These are phyloP conservation scores for Neltuma alba DNA, from an alignment of 306 rosid species.

Conservation along the genomic window DNA sequence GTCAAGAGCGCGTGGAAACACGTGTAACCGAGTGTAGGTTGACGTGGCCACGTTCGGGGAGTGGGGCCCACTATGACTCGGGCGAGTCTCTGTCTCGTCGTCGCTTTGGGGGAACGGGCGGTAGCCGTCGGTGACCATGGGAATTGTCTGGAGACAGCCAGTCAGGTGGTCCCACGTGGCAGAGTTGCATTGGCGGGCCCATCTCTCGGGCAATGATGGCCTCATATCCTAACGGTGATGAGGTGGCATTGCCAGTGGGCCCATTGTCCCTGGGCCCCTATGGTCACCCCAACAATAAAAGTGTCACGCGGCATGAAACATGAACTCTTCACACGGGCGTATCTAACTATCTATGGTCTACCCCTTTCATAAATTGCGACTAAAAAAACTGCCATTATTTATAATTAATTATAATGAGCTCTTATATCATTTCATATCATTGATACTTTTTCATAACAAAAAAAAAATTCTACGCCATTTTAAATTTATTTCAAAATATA, in stretches of 20 bases:
- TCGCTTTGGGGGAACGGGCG: conserved; percentile 53
- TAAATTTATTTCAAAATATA: too few relatives aligned
- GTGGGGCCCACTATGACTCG: conserved; percentile 64
- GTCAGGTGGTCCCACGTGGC: conserved; percentile 45
- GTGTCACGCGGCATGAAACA: background rate
- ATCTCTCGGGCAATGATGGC: background rate
- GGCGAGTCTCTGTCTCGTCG: conserved; percentile 36
- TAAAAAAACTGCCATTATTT: background rate
- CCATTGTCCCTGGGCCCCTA: background rate
- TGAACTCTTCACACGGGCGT: background rate
- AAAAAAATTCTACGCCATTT: too few relatives aligned
- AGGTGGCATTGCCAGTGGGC: conserved; percentile 38
- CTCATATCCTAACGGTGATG: conserved; percentile 26
- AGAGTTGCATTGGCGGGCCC: conserved; percentile 29
- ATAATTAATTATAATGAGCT: too few relatives aligned
- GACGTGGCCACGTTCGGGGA: conserved; percentile 69
- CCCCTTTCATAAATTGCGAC: background rate
- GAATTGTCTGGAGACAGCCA: conserved; percentile 43
- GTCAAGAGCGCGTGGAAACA: conserved; percentile 59
- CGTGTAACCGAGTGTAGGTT: conserved; percentile 51
- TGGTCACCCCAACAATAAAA: background rate
- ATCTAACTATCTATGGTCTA: too few relatives aligned
- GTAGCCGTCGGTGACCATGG: conserved; percentile 59
- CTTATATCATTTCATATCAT: too few relatives aligned
- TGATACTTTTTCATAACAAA: background rate